Evolutionary conservation across 192 early-diverging fungal species (phyloP).

Genomic region (Coemansia sp.): DNA sequence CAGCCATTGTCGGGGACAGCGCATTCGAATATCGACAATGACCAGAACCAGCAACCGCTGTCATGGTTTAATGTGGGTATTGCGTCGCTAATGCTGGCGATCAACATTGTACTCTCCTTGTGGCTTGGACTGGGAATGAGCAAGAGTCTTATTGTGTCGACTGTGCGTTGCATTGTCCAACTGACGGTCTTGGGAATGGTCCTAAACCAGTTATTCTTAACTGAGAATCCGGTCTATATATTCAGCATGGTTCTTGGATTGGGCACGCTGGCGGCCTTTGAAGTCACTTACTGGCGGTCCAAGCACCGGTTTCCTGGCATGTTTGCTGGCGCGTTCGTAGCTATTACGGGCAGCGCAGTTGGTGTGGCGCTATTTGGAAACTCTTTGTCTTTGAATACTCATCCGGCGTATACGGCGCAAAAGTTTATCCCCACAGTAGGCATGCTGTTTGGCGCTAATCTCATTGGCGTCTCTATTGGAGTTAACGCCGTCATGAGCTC

Average conservation of each 20-base stretch:
- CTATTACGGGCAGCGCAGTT: conserved; percentile 43
- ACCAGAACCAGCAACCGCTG: conserved; percentile 8
- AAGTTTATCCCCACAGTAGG: conserved; percentile 89
- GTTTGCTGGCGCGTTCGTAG: conserved; percentile 58
- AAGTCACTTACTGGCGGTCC: conserved; percentile 70
- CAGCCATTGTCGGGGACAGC: neutral
- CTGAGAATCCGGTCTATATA: conserved; percentile 62
- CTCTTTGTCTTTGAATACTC: conserved; percentile 66
- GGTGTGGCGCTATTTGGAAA: conserved; percentile 30
- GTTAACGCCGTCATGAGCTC: conserved; percentile 62
- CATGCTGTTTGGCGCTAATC: conserved; percentile 84
- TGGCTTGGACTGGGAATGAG: conserved; percentile 68
- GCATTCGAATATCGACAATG: neutral
- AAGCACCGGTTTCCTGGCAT: conserved; percentile 73
- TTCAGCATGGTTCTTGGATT: conserved; percentile 62
- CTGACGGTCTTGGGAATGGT: conserved; percentile 72
- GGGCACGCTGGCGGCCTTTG: conserved; percentile 64
- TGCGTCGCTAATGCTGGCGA: conserved; percentile 62
- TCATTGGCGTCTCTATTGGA: conserved; percentile 72
- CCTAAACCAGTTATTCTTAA: conserved; percentile 67
- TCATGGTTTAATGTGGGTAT: conserved; percentile 62
- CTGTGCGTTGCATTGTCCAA: conserved; percentile 75
- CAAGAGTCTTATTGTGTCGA: conserved; percentile 65
- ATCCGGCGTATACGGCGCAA: conserved; percentile 68
- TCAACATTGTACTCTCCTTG: conserved; percentile 64